These are phyloP conservation scores for Penicillium occitanis DNA, from an alignment of 2,329 filamentous ascomycete genomes.

Conservation along the genomic window DNA sequence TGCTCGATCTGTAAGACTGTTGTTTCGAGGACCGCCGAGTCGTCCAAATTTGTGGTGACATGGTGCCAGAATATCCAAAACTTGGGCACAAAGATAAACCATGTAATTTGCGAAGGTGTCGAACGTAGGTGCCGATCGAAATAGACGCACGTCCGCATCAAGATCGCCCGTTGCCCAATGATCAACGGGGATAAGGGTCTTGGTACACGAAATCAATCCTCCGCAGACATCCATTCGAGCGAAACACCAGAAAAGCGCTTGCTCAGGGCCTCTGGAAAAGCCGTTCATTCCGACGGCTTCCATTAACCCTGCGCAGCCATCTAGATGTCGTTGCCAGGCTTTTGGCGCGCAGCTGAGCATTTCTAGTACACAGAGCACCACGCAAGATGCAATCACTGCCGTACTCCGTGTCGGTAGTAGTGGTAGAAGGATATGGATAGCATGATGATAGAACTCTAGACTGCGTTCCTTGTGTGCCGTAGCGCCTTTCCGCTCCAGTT, in stretches of 20 bases:
- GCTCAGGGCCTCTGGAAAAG: conserved; percentile 52
- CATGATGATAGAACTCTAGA: conserved; percentile 55
- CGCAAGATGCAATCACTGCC: conserved; percentile 54
- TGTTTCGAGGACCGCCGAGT: conserved; percentile 26
- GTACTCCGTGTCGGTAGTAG: conserved; percentile 50
- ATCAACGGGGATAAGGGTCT: conserved; percentile 42
- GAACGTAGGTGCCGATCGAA: background rate
- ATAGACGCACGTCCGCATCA: background rate
- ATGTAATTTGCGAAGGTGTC: background rate
- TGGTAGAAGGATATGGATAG: conserved; percentile 51
- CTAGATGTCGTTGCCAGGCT: conserved; percentile 55
- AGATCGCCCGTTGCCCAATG: background rate
- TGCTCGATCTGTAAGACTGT: conserved; percentile 43
- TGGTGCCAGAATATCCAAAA: background rate
- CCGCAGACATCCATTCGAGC: conserved; percentile 59
- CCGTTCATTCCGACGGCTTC: conserved; percentile 54
- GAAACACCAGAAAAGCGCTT: conserved; percentile 60
- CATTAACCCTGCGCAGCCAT: conserved; percentile 57
- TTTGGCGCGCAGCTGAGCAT: conserved; percentile 48
- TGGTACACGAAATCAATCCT: conserved; percentile 53
- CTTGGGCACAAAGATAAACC: background rate
- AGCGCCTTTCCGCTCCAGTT: conserved; percentile 53
- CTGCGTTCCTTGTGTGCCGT: conserved; percentile 50
- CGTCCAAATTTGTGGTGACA: conserved; percentile 1
- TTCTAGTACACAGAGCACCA: conserved; percentile 56